These are phyloP conservation scores for Starmerella riodocensis DNA, from an alignment of 805 yeast species.

Conservation along the genomic window DNA sequence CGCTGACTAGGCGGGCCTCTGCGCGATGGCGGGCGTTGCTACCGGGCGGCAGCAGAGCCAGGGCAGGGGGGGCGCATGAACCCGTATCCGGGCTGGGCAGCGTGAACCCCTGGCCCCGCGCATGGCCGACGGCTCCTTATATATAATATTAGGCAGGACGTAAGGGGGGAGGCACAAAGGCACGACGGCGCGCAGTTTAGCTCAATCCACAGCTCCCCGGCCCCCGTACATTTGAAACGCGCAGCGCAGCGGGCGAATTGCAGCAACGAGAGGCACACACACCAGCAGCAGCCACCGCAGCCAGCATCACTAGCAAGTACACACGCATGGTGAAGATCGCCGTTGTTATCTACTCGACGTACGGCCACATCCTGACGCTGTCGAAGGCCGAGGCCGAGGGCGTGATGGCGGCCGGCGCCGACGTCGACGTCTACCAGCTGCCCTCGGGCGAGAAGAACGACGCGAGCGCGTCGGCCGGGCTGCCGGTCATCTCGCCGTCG, in stretches of 20 bases:
- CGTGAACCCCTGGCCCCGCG: background rate
- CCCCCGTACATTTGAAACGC: too few species aligned
- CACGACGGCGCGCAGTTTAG: too few species aligned
- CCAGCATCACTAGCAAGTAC: too few species aligned
- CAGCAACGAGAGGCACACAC: too few species aligned
- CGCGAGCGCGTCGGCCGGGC: slow-evolving; percentile 26
- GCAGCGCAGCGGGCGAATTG: too few species aligned
- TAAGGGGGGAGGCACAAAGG: background rate
- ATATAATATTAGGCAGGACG: background rate
- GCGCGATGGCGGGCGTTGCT: too few species aligned
- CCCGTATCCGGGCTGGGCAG: background rate
- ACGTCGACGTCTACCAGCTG: slow-evolving; percentile 59
- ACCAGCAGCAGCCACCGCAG: too few species aligned
- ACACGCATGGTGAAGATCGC: slow-evolving; percentile 28
- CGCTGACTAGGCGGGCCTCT: too few species aligned
- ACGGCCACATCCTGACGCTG: slow-evolving; percentile 58
- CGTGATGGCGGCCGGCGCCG: slow-evolving; percentile 51
- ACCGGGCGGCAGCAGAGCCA: too few species aligned
- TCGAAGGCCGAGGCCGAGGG: slow-evolving; percentile 62
- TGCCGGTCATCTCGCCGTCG: slow-evolving; percentile 49
- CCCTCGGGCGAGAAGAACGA: slow-evolving; percentile 45
- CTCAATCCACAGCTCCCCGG: too few species aligned
- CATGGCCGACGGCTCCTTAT: background rate
- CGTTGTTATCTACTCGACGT: slow-evolving; percentile 56
- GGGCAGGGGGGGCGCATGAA: background rate